Conservation (phyloP, 164 flowering plant genomes). For the Taxillus chinensis region DNA sequence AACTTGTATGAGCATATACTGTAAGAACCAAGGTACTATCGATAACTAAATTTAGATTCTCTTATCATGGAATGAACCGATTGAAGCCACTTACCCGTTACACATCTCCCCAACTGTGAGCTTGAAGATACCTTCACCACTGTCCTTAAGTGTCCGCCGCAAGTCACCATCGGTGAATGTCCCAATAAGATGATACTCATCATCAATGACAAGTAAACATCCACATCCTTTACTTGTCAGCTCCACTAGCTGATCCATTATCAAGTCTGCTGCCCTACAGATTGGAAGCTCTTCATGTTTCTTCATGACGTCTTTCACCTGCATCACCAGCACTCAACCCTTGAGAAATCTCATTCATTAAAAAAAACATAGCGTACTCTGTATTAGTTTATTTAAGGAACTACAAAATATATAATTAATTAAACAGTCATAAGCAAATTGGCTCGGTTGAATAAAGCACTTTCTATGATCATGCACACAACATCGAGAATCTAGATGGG, state of each 20-base stretch:
- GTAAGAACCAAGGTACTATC: too few species aligned
- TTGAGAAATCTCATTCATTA: too few species aligned
- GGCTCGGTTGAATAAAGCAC: too few species aligned
- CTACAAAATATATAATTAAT: too few species aligned
- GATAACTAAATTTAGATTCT: too few species aligned
- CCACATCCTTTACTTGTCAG: constrained; percentile 97
- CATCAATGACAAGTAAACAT: constrained; percentile 81
- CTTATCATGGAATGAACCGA: too few species aligned
- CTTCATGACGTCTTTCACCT: constrained; percentile 99
- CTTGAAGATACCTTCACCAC: constrained; percentile 86
- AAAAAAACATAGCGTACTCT: too few species aligned
- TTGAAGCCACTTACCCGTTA: constrained; percentile 46
- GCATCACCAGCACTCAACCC: constrained; percentile 7
- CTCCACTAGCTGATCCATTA: constrained; percentile 95
- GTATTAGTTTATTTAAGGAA: too few species aligned
- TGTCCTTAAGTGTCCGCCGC: constrained; percentile 85
- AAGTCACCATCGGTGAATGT: constrained; percentile 98
- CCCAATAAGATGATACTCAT: constrained; percentile 59
- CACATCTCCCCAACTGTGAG: constrained; percentile 95
- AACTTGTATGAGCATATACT: too few species aligned
- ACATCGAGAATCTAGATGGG: too few species aligned
- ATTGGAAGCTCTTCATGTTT: constrained; percentile 84
- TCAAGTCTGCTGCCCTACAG: constrained; percentile 81
- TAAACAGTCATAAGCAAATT: too few species aligned
- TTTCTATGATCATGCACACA: too few species aligned